A percentile compares a stretch with the other conserved stretches of the same genome.
Evolutionary conservation across 2,329 filamentous ascomycete genomes (phyloP).

Genomic region (Diaporthe longicolla): DNA sequence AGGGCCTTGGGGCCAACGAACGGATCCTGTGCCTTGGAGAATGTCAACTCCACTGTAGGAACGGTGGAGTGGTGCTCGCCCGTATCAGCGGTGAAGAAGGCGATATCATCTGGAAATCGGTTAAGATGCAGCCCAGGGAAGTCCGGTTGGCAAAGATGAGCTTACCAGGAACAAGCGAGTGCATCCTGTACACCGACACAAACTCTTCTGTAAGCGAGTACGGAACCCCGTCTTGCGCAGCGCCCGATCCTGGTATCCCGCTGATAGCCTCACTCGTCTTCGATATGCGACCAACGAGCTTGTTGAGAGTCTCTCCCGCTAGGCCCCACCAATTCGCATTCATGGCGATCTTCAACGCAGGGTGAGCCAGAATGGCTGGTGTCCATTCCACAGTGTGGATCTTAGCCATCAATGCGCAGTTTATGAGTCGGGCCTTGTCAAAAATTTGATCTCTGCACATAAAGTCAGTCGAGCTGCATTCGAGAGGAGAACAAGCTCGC

Average conservation of each 20-base stretch:
- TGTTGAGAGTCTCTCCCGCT: conserved; percentile 57
- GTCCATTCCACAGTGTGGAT: conserved; percentile 66
- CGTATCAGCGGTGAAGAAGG: not conserved
- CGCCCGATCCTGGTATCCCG: conserved; percentile 45
- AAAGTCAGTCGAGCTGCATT: not conserved
- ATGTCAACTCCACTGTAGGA: conserved; percentile 13
- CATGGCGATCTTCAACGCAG: conserved; percentile 59
- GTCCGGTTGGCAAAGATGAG: rapidly evolving
- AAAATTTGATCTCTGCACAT: not conserved
- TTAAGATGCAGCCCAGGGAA: too few species aligned
- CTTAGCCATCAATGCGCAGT: conserved; percentile 59
- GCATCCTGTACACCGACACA: conserved; percentile 19
- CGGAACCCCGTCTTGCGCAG: conserved; percentile 10
- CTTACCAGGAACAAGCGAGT: conserved; percentile 13
- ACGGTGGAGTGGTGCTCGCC: conserved; percentile 24
- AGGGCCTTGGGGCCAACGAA: not conserved
- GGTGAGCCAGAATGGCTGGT: conserved; percentile 61
- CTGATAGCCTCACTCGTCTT: conserved; percentile 56
- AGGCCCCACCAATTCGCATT: conserved; percentile 62
- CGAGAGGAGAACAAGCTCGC: rapidly evolving
- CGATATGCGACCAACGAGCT: conserved; percentile 57
- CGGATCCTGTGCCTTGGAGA: conserved; percentile 4
- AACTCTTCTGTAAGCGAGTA: conserved; percentile 27
- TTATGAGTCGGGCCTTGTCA: conserved; percentile 1
- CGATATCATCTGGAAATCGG: not conserved